Base-by-base conservation (phyloP, 2,329 filamentous ascomycete genomes). In the Colletotrichum horii region DNA sequence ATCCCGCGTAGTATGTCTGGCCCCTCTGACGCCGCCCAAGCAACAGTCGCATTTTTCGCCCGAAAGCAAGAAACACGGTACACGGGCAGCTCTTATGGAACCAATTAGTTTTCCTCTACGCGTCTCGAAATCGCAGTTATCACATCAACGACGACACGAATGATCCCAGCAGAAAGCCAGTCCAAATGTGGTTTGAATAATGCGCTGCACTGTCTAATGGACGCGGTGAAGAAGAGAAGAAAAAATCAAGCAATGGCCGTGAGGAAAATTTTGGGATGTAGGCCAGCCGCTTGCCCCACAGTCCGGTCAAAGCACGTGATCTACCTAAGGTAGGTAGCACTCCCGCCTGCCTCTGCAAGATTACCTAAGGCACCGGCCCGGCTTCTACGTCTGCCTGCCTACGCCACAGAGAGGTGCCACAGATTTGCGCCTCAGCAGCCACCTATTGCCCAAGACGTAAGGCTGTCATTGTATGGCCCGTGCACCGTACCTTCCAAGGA, bases 181-280 rank as follows among this genome's bases (percentile, higher is more conserved):
- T 71, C 86, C 88, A 84, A 85, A 88, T 84, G 88, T 88, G 88
- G 86, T 84, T 84, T 87, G 85, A 85, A 88, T 90, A 89, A 92
- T 93, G 93, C 89, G 89, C 91, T 94, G 94, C 92, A 96, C 94
- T 96, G 94, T 96, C 95, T 96, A 88, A 89, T 90, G 93, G 93
- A 90, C 91, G 94, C 93, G 93, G 94, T 91, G 88, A 48, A 56
- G 73, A 69, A 30, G 80, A 84, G 84, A 84, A 81, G 82, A 84
- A 86, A 85, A 75, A 84, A 86, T 85, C 84, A 83, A 85, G 83
- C 80, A 79, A 36, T 34, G 6, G 22, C 12, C 22, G 26, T 52
- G 15, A 48, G 69, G 48, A 76, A 78, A 77, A 64, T 74, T 77
- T 77, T 65, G 73, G 58, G 19, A 64, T 71, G 72, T 75, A 77